Percentiles rank a stretch among this genome's conserved stretches.
These are phyloP conservation scores for Boletus pseudo-olivaceus DNA, from an alignment of 768 basidiomycete species.

Conservation along the genomic window DNA sequence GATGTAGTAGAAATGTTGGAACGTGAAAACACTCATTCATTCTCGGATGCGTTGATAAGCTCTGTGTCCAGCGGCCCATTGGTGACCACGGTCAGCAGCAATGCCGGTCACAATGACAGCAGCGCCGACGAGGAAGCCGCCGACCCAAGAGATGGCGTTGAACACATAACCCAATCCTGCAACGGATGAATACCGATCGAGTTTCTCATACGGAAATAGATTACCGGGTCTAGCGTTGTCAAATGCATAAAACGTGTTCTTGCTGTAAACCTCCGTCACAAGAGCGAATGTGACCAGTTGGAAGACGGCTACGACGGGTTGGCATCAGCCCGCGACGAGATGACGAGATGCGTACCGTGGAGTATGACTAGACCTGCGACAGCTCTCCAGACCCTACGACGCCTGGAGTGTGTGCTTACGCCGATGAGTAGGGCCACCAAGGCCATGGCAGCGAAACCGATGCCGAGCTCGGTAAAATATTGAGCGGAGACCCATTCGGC, in stretches of 20 bases:
- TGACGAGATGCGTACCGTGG: constrained; percentile 42
- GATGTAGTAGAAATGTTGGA: not conserved
- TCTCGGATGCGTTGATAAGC: constrained; percentile 45
- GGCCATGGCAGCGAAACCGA: constrained; percentile 60
- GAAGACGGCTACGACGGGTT: constrained; percentile 42
- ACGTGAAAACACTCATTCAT: constrained; percentile 5
- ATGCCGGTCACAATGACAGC: constrained; percentile 62
- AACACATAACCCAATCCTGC: constrained; percentile 60
- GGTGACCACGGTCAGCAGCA: constrained; percentile 44
- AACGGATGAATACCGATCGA: not conserved
- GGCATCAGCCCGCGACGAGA: not conserved
- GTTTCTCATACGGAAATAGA: constrained; percentile 13
- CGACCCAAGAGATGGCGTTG: constrained; percentile 59
- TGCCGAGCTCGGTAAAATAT: constrained; percentile 60
- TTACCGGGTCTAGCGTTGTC: constrained; percentile 58
- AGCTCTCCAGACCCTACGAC: constrained; percentile 73
- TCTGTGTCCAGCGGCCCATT: constrained; percentile 77
- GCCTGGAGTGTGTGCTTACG: constrained; percentile 66
- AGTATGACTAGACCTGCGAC: constrained; percentile 62
- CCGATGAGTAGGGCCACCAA: constrained; percentile 61
- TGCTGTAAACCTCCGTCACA: constrained; percentile 58
- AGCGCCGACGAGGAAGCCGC: constrained; percentile 46
- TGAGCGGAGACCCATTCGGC: constrained; percentile 68
- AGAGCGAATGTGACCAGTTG: constrained; percentile 62
- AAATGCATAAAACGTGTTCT: constrained; percentile 46